A percentile compares a stretch with the other conserved stretches of the same genome.
Conservation (phyloP, 1,284 basidiomycete genomes). For the Ceraceosorus guamensis region DNA sequence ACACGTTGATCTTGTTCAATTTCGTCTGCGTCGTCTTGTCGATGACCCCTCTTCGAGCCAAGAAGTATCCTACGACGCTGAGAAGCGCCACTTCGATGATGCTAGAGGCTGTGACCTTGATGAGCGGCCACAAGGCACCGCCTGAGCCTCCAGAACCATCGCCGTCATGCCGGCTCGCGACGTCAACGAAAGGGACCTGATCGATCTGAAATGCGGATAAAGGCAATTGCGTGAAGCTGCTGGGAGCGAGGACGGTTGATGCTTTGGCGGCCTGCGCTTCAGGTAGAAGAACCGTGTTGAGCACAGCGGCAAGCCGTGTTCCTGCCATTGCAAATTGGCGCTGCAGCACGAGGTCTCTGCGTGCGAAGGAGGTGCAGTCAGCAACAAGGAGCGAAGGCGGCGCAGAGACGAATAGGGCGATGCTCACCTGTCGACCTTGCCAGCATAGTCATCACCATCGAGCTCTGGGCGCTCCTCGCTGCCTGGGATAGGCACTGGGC, state of each 20-base stretch:
- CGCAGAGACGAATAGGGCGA: not conserved
- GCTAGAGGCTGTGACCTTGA: constrained; percentile 52
- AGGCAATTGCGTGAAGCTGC: not conserved
- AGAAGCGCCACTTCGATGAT: constrained; percentile 82
- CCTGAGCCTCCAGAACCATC: not conserved
- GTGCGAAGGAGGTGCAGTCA: constrained; percentile 28
- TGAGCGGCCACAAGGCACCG: constrained; percentile 24
- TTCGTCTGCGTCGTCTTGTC: constrained; percentile 79
- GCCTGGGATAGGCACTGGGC: constrained; percentile 49
- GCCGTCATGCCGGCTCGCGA: not conserved
- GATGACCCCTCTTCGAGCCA: constrained; percentile 70
- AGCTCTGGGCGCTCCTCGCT: constrained; percentile 59
- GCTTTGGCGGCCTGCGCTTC: constrained; percentile 4
- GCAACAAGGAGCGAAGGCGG: not conserved
- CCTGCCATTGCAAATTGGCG: constrained; percentile 72
- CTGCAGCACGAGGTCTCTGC: constrained; percentile 63
- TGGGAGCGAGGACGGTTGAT: no score
- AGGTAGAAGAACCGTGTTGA: constrained; percentile 57
- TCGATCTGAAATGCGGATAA: not conserved
- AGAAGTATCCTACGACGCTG: constrained; percentile 75
- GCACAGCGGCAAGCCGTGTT: constrained; percentile 67
- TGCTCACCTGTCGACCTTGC: constrained; percentile 45
- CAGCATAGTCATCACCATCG: constrained; percentile 75
- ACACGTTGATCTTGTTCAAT: constrained; percentile 55
- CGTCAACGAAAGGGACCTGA: not conserved